Evolutionary conservation across 192 early-diverging fungal species (phyloP).

Genomic region (Cetraspora pellucida): DNA sequence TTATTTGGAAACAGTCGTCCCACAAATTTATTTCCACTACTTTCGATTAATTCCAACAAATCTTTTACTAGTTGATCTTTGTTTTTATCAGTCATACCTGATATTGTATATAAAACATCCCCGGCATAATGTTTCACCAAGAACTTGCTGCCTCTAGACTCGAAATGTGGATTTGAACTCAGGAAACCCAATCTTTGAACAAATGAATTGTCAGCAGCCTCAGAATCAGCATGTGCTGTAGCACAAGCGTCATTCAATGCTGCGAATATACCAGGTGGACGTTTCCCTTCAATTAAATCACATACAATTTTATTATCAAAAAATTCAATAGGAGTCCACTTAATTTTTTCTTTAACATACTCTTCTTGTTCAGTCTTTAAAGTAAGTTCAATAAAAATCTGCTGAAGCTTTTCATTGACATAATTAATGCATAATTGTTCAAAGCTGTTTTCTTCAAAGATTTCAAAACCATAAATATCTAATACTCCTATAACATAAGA

Average conservation of each 20-base stretch:
- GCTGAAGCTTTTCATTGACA: slow-evolving; percentile 95
- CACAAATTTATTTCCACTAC: slow-evolving; percentile 78
- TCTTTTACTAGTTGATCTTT: slow-evolving; percentile 96
- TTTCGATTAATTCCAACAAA: slow-evolving; percentile 83
- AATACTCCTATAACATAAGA: slow-evolving; percentile 87
- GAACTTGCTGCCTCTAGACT: slow-evolving; percentile 72
- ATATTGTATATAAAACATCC: slow-evolving; percentile 87
- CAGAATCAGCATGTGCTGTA: slow-evolving; percentile 91
- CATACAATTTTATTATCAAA: slow-evolving; percentile 99
- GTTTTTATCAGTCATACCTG: slow-evolving; percentile 97
- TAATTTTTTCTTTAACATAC: slow-evolving; percentile 92
- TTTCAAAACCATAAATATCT: slow-evolving; percentile 99
- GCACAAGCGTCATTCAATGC: slow-evolving; percentile 98
- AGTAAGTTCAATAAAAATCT: slow-evolving; percentile 98
- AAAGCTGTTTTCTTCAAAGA: slow-evolving; percentile 93
- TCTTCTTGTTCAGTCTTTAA: slow-evolving; percentile 99
- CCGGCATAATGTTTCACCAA: slow-evolving; percentile 96
- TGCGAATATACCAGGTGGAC: slow-evolving; percentile 89
- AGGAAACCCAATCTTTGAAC: slow-evolving; percentile 68
- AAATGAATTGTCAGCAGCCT: slow-evolving; percentile 75
- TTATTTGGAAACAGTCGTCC: slow-evolving; percentile 86
- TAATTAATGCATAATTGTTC: slow-evolving; percentile 99
- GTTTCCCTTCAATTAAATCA: slow-evolving; percentile 96
- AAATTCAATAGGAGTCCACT: slow-evolving; percentile 99
- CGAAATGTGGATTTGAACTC: slow-evolving; percentile 74